Base-by-base conservation (phyloP, 148 eudicot genomes). In the Fagopyrum homotropicum region DNA sequence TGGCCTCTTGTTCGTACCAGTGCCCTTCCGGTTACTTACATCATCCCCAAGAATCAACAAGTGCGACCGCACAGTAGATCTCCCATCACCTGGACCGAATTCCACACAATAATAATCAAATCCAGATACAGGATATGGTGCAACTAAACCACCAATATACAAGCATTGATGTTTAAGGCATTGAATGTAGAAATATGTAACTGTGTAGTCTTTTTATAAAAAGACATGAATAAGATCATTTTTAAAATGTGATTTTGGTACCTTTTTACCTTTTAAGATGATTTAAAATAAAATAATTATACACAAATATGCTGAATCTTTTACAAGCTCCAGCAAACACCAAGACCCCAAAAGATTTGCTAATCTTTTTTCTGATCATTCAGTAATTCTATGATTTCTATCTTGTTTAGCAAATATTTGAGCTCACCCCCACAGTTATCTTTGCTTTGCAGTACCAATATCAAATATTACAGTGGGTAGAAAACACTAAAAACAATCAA, bases 41-140 rank as follows among this genome's bases (percentile, higher is more conserved):
- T 72, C 40, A 46, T 72, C 74, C 47, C 55, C 74, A 4, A 72
- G 74, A 72, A 72, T 49, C 16, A 72, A 17, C 55, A 72, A 72
- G 55, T 15, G 74, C 26, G 74, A 72, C 8, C 16, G 74, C 51
- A 11, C 74, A 46, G 15, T 9, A 72, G 74, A 47, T 4, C 45
- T 46, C n/a, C 10, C 54, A 72, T 72, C 54, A 47, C 15, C 74
- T 72, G 40, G 46, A 66, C 46, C 9, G 43, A 40, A 66, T 66
- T 66, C 19, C 14, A 16, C 19, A 66, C 46, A 40, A 15, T 11
- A 64, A 29, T 11, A 64, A 14, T 17, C 26, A 35, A 1, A 7
- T 56, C 16, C 22, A 56, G 9, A 10, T 7, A 1, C 52, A 49
- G 52, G 9, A 49, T 8, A 15, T 55, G 5, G 22, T 6, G 35